A percentile compares a stretch with the other conserved stretches of the same genome.
phyloP scores from a whole-genome alignment of 495 filamentous ascomycete genomes.

The Collariella sp. region DNA sequence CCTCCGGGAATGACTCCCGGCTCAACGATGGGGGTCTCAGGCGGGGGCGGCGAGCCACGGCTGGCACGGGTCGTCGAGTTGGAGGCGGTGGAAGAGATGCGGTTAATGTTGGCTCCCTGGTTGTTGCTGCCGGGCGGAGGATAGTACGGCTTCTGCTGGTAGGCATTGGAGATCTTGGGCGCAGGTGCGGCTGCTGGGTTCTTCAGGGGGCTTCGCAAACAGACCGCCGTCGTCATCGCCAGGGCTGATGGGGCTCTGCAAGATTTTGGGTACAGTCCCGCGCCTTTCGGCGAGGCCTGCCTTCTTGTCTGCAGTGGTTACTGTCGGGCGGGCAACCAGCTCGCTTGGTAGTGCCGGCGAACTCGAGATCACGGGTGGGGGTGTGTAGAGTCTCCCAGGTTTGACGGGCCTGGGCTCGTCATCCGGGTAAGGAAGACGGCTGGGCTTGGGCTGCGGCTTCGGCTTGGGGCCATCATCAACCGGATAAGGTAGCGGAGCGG shows the following conservation, averaged over 20 bases:
- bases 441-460: conserved; percentile 28
- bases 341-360: conserved; percentile 32
- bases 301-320: conserved; percentile 44
- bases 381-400: conserved; percentile 30
- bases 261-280: conserved; percentile 64
- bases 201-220: conserved; percentile 49
- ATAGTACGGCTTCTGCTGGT: conserved; percentile 43
- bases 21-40: conserved; percentile 83
- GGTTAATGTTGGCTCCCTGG: conserved; percentile 52
- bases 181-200: conserved; percentile 23
- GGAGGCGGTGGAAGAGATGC: conserved; percentile 79
- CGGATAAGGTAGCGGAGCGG: conserved; percentile 64
- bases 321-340: conserved; percentile 34
- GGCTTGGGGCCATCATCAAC: conserved; percentile 55
- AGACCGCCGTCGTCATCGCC: conserved; percentile 62
- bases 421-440: conserved; percentile 63
- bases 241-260: conserved; percentile 62
- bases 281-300: conserved; percentile 59
- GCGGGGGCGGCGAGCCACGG: conserved; percentile 87
- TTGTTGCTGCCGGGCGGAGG: conserved; percentile 33
- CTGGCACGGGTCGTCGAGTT: conserved; percentile 88
- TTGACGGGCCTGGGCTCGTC: conserved; percentile 44
- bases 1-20: conserved; percentile 60
- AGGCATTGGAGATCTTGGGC: conserved; percentile 37
- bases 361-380: conserved; percentile 28